Evolutionary conservation across 352 stramenopile species (phyloP).

Genomic region (Aphanomyces euteiches): DNA sequence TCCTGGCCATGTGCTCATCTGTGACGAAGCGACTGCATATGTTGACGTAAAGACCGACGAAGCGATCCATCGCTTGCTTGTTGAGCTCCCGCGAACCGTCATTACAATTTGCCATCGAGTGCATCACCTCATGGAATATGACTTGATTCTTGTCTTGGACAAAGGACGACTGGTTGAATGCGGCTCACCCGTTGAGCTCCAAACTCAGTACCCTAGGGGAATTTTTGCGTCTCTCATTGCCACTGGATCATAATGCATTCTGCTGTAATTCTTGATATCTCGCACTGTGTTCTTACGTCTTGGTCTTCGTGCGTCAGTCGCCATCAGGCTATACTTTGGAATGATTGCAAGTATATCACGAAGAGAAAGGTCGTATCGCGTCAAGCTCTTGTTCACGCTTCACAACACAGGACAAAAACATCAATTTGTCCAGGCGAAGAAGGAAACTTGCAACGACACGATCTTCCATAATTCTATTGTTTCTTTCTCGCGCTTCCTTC

Average conservation of each 20-base stretch:
- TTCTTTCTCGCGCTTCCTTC: too few species aligned
- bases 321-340: too few species aligned
- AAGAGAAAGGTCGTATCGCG: too few species aligned
- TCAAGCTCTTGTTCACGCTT: too few species aligned
- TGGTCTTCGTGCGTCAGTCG: too few species aligned
- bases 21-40: slow-evolving; percentile 39
- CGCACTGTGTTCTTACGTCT: too few species aligned
- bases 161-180: slow-evolving; percentile 25
- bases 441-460: too few species aligned
- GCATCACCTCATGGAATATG: slow-evolving; percentile 35
- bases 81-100: slow-evolving; percentile 32
- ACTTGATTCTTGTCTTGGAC: slow-evolving; percentile 34
- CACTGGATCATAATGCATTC: neutral
- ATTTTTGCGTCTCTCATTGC: slow-evolving; percentile 12
- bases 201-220: slow-evolving; percentile 4
- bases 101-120: slow-evolving; percentile 37
- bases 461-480: too few species aligned
- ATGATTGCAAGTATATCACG: too few species aligned
- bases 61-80: slow-evolving; percentile 34
- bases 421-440: too few species aligned
- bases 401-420: too few species aligned
- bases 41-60: slow-evolving; percentile 37
- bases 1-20: slow-evolving; percentile 31
- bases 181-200: slow-evolving; percentile 29
- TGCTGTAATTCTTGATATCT: too few species aligned